phyloP scores from a whole-genome alignment of 805 yeast species.

The Metschnikowia arizonensis region DNA sequence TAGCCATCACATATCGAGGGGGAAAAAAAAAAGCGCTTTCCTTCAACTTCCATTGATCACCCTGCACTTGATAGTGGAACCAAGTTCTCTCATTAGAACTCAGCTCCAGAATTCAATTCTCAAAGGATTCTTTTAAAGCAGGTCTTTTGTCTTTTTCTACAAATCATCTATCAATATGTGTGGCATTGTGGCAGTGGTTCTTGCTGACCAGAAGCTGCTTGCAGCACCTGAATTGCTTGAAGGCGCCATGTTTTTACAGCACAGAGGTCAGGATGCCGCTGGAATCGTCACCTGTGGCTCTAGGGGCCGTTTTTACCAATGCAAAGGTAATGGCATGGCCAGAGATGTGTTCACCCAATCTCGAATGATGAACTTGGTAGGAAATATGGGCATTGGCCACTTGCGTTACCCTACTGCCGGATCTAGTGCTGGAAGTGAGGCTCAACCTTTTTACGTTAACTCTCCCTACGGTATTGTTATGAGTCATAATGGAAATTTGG shows the following conservation, averaged over 20 bases:
- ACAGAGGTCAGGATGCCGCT: slow-evolving; percentile 99
- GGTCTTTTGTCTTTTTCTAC: background rate
- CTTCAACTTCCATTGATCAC: background rate
- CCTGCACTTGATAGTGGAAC: slow-evolving; percentile 1
- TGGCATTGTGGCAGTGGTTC: slow-evolving; percentile 86
- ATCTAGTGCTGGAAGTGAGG: slow-evolving; percentile 90
- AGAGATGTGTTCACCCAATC: slow-evolving; percentile 89
- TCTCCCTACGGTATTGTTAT: slow-evolving; percentile 91
- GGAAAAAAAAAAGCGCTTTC: slow-evolving; percentile 2
- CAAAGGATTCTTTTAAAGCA: background rate
- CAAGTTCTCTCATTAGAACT: background rate
- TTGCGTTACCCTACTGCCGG: slow-evolving; percentile 98
- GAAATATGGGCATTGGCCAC: slow-evolving; percentile 94
- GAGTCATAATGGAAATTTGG: slow-evolving; percentile 93
- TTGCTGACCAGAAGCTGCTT: slow-evolving; percentile 65
- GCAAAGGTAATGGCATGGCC: slow-evolving; percentile 99
- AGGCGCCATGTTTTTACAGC: slow-evolving; percentile 89
- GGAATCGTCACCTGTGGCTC: slow-evolving; percentile 95
- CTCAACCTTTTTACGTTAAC: slow-evolving; percentile 97
- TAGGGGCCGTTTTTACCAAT: slow-evolving; percentile 90
- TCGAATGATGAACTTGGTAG: slow-evolving; percentile 75
- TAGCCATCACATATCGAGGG: background rate
- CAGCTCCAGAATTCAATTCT: slow-evolving; percentile 1
- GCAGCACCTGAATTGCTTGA: slow-evolving; percentile 91
- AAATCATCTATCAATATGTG: slow-evolving; percentile 59